Conservation (phyloP, 805 yeast species). For the Ogataea thermomethanolica region DNA sequence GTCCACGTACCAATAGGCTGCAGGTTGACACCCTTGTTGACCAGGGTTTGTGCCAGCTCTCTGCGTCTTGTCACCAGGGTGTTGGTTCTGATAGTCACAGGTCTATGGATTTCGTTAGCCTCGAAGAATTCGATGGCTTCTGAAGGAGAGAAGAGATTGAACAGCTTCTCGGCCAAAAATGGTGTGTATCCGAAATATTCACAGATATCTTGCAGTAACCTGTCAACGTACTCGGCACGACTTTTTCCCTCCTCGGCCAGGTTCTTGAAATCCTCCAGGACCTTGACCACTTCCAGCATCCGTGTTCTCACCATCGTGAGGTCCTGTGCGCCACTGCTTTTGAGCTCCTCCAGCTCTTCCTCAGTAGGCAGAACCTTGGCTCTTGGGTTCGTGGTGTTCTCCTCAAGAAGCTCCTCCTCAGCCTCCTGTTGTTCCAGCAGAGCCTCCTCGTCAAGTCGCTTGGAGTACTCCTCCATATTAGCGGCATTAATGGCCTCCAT, state of each 20-base stretch:
- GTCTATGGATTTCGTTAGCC: constrained; percentile 96
- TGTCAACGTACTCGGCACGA: constrained; percentile 75
- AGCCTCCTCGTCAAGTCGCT: constrained; percentile 56
- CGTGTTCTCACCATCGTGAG: constrained; percentile 83
- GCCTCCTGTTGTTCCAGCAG: constrained; percentile 61
- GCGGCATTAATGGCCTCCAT: constrained; percentile 74
- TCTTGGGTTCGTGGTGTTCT: constrained; percentile 60
- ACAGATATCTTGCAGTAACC: constrained; percentile 81
- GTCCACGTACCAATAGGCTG: constrained; percentile 99
- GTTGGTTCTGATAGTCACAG: constrained; percentile 96
- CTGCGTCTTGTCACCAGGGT: constrained; percentile 92
- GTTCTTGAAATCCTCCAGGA: constrained; percentile 81
- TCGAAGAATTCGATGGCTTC: constrained; percentile 98
- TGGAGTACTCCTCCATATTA: constrained; percentile 78
- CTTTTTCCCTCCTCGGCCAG: constrained; percentile 83
- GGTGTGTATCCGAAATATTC: constrained; percentile 92
- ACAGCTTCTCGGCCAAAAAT: constrained; percentile 89
- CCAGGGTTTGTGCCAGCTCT: constrained; percentile 90
- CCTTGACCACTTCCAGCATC: constrained; percentile 93
- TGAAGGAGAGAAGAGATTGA: constrained; percentile 85
- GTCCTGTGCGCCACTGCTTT: constrained; percentile 56
- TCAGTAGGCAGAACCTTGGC: constrained; percentile 73
- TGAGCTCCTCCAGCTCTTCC: constrained; percentile 57
- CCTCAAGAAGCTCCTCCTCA: constrained; percentile 57
- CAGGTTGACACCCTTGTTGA: constrained; percentile 93